phyloP scores from a whole-genome alignment of 441 rosid species.

The Croton setiger region DNA sequence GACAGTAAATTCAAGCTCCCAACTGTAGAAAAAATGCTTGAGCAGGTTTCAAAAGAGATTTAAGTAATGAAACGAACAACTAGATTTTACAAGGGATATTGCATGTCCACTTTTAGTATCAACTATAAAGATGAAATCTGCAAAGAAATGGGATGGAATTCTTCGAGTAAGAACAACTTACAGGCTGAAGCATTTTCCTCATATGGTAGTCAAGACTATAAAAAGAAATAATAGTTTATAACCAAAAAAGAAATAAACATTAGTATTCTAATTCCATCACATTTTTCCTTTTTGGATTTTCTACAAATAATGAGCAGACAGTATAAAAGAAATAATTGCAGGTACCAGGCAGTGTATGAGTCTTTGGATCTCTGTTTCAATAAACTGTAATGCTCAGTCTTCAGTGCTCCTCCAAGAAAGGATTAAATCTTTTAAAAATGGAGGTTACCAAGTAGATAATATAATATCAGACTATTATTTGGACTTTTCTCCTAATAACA shows the following conservation, averaged over 20 bases:
- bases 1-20: conserved; percentile 40
- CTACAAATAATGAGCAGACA: not conserved
- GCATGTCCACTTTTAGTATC: conserved; percentile 52
- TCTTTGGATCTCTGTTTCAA: not conserved
- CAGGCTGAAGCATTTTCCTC: conserved; percentile 41
- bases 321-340: not conserved
- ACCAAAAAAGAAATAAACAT: not conserved
- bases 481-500: not conserved
- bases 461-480: not conserved
- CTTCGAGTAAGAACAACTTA: conserved; percentile 48
- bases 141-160: conserved; percentile 54
- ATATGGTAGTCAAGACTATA: conserved; percentile 44
- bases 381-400: not conserved
- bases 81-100: conserved; percentile 41
- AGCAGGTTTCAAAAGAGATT: conserved; percentile 31
- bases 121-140: conserved; percentile 55
- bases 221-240: conserved; percentile 6
- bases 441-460: not conserved
- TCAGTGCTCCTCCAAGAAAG: not conserved
- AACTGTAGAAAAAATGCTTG: conserved; percentile 28
- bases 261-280: not conserved
- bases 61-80: conserved; percentile 43
- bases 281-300: too few species aligned
- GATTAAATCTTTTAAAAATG: not conserved
- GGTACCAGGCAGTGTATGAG: not conserved